Percentiles rank a stretch among this genome's conserved stretches.
Conservation (phyloP, 441 rosid species). For the Sinapis alba region DNA sequence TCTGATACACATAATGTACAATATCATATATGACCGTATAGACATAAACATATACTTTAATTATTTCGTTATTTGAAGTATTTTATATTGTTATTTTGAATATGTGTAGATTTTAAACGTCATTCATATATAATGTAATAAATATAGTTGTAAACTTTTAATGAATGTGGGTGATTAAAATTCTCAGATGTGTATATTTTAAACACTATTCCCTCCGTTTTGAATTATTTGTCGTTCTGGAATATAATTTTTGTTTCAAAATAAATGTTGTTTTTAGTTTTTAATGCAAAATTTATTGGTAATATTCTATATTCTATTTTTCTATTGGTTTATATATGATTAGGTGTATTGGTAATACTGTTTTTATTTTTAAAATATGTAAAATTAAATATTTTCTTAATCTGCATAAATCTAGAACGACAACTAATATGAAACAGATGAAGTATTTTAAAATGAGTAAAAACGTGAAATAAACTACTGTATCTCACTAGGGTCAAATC, state of each 20-base stretch:
- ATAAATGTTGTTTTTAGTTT: too few species aligned
- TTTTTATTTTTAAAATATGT: too few species aligned
- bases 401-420: too few species aligned
- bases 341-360: too few species aligned
- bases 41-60: background rate
- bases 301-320: too few species aligned
- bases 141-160: background rate
- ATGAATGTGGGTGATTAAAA: background rate
- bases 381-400: too few species aligned
- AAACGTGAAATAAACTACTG: slow-evolving; percentile 10
- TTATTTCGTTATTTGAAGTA: background rate
- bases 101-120: background rate
- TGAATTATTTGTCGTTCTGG: too few species aligned
- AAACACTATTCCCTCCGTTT: background rate
- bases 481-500: background rate
- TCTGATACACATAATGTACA: background rate
- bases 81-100: background rate
- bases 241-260: too few species aligned
- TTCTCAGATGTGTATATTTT: background rate
- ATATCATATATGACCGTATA: background rate
- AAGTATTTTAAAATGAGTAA: background rate
- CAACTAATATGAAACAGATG: too few species aligned
- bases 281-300: too few species aligned
- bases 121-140: background rate
- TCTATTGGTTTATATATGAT: too few species aligned